A percentile compares a stretch with the other conserved stretches of the same genome.
Conservation (phyloP, 1,139 yeast genomes). For the Suzukiozyma palmioleophila region DNA sequence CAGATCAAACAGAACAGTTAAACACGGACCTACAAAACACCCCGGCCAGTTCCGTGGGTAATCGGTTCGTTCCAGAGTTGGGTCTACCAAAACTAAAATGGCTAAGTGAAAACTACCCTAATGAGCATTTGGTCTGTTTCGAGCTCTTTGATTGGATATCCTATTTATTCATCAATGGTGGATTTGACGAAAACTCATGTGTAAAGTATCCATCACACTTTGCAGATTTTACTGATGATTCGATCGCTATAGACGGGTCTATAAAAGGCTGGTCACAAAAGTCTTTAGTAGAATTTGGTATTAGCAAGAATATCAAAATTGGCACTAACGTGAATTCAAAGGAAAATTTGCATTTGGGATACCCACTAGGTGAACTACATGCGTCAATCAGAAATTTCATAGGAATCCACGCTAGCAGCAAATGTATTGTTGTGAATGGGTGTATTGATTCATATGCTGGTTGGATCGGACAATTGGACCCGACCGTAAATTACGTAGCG, state of each 20-base stretch:
- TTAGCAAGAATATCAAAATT: too few species aligned
- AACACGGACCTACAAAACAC: constrained; percentile 16
- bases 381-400: too few species aligned
- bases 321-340: too few species aligned
- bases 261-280: constrained; percentile 48
- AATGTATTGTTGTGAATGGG: constrained; percentile 34
- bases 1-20: constrained; percentile 26
- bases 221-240: constrained; percentile 7
- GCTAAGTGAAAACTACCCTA: constrained; percentile 22
- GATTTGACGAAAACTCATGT: constrained; percentile 7
- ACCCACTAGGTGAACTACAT: too few species aligned
- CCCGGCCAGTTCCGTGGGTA: constrained; percentile 38
- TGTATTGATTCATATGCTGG: constrained; percentile 59
- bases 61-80: constrained; percentile 47
- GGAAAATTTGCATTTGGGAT: too few species aligned
- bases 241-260: constrained; percentile 48
- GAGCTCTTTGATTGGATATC: constrained; percentile 53
- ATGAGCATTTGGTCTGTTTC: constrained; percentile 31
- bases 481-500: constrained; percentile 23
- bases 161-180: constrained; percentile 30
- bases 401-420: too few species aligned
- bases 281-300: constrained; percentile 13
- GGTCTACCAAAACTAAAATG: constrained; percentile 49
- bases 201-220: constrained; percentile 9
- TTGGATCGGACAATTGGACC: constrained; percentile 35